Conservation (phyloP, 345 rosid genomes). For the Camelina sativa region DNA sequence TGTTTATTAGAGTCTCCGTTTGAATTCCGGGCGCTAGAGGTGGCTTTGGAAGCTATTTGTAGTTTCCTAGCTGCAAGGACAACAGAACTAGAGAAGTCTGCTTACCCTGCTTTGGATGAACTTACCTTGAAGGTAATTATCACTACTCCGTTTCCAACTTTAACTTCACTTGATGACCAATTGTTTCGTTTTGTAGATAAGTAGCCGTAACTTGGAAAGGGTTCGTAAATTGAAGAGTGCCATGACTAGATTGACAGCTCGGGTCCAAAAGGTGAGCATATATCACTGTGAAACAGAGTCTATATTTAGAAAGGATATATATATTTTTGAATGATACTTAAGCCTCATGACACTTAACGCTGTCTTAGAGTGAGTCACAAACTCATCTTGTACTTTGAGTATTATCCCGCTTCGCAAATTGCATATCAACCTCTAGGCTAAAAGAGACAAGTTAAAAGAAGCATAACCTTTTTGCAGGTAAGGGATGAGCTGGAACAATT, state of each 20-base stretch:
- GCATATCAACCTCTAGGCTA: background rate
- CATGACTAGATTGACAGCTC: constrained; percentile 85
- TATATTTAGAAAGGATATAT: background rate
- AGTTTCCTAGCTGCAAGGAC: constrained; percentile 85
- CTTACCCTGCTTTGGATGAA: constrained; percentile 92
- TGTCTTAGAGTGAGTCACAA: background rate
- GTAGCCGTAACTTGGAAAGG: constrained; percentile 91
- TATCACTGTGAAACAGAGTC: background rate
- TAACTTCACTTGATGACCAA: background rate
- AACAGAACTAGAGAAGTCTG: constrained; percentile 77
- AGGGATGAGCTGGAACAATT: constrained; percentile 93
- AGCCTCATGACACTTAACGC: constrained; percentile 1
- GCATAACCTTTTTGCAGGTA: constrained; percentile 50
- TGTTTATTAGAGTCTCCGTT: constrained; percentile 64
- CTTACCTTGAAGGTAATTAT: constrained; percentile 74
- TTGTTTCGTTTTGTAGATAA: constrained; percentile 55
- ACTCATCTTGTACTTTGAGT: background rate
- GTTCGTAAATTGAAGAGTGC: constrained; percentile 92
- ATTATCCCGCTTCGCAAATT: background rate
- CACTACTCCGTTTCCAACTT: constrained; percentile 14
- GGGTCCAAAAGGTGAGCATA: constrained; percentile 76
- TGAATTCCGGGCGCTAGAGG: constrained; percentile 89
- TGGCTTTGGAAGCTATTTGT: constrained; percentile 92
- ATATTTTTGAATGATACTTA: background rate
- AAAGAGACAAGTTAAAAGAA: background rate